phyloP scores from a whole-genome alignment of 2,329 filamentous ascomycete species.

The Cordyceps cicadae region DNA sequence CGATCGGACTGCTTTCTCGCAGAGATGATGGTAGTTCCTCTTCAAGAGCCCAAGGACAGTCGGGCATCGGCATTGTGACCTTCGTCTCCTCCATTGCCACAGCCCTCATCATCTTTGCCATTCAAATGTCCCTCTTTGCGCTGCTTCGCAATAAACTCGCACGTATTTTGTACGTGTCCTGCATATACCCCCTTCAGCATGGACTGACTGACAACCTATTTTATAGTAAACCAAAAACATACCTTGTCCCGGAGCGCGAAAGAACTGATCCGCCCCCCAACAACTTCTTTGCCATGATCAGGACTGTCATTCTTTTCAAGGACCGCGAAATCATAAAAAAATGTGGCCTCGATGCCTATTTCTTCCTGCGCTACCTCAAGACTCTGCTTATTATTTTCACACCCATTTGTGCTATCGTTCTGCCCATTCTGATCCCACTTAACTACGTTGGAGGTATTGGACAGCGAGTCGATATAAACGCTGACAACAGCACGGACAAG shows the following conservation, averaged over 20 bases:
- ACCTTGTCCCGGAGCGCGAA: conserved; percentile 76
- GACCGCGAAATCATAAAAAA: conserved; percentile 85
- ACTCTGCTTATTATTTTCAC: conserved; percentile 83
- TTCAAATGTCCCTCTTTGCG: conserved; percentile 63
- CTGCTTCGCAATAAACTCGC: conserved; percentile 69
- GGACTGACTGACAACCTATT: conserved; percentile 13
- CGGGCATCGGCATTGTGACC: conserved; percentile 27
- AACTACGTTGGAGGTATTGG: conserved; percentile 69
- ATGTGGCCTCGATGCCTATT: conserved; percentile 92
- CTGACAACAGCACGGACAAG: conserved; percentile 26
- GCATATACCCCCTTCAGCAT: background rate
- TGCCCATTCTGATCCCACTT: conserved; percentile 79
- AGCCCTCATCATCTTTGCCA: conserved; percentile 53
- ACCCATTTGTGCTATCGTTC: conserved; percentile 66
- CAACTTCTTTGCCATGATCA: conserved; percentile 42
- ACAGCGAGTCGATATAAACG: conserved; percentile 35
- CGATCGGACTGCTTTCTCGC: background rate
- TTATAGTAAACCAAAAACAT: conserved; percentile 73
- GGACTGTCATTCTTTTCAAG: conserved; percentile 58
- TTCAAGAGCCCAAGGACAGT: background rate
- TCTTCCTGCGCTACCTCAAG: conserved; percentile 82
- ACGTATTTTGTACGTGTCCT: conserved; percentile 64
- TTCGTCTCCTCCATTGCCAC: conserved; percentile 59
- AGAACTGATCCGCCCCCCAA: conserved; percentile 66
- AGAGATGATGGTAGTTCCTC: background rate